Evolutionary conservation across 768 basidiomycete genomes (phyloP), one percentile per base, ranked within the genome.

Genomic region (Kwoniella pini): DNA sequence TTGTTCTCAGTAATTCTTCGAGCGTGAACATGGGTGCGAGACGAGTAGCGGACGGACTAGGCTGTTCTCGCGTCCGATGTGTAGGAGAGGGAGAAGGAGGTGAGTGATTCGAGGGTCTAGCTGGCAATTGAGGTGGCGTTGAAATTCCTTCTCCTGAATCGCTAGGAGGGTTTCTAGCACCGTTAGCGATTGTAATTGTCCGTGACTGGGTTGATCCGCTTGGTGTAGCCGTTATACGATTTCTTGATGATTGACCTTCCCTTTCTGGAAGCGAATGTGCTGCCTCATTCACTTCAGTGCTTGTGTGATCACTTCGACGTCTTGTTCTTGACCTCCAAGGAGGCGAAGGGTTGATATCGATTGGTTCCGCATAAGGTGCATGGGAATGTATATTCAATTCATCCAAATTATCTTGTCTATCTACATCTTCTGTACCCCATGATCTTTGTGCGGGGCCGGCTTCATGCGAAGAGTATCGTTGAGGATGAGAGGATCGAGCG

Each of bases 391-490:
- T 27, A 38, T 58, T 64, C 43, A 67, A 31, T 21, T 67, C 66
- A 39, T 67, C 66, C 27, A 67, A 55, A 15, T 21, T 21, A 27
- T 57, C 52, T 26, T 57, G 52, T 26, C 62, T 39, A 22, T 67
- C 66, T 6, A 67, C 66, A 52, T 67, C 66, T 31, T 57, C 66
- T 10, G 49, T 30, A 13, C 22, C 46, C 62, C 62, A 64, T 24
- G 22, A 21, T 26, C 45, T 2, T 15, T 50, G 30, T 31, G 42
- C 52, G 21, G 13, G 30, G n/a, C 45, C 30, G 1, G 26, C 33
- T 27, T 43, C 39, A 26, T 36, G 33, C 33, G 28, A 11, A 6
- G n/a, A 28, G 4, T 45, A 17, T 42, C 12, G 51, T 33, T 42
- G 50, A n/a, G 43, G 30, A 36, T 36, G 33, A 3, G 58, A 60